Percentiles rank a stretch among this genome's conserved stretches.
These are phyloP conservation scores for Plectosphaerella sp. DNA, from an alignment of 2,329 filamentous ascomycete genomes.

Conservation along the genomic window DNA sequence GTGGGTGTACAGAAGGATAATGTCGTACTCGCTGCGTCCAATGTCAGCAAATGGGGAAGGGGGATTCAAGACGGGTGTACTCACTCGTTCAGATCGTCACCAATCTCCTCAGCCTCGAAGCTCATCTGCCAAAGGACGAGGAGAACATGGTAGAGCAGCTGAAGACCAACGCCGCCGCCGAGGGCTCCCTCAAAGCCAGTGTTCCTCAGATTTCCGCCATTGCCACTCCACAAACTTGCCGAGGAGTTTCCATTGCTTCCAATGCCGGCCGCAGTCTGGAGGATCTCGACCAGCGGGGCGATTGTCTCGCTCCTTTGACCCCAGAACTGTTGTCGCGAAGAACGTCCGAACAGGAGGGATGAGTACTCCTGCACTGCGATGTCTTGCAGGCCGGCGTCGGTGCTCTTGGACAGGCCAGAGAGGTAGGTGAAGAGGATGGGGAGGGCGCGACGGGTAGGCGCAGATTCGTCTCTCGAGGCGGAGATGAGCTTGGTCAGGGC, in stretches of 20 bases:
- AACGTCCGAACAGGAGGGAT: conserved; percentile 69
- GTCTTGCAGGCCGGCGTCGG: conserved; percentile 88
- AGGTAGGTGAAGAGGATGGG: conserved; percentile 83
- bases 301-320: conserved; percentile 82
- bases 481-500: conserved; percentile 78
- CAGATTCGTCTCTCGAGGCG: conserved; percentile 56
- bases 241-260: conserved; percentile 60
- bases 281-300: conserved; percentile 74
- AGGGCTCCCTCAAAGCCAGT: conserved; percentile 58
- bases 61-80: conserved; percentile 21
- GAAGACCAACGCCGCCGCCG: conserved; percentile 82
- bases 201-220: conserved; percentile 42
- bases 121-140: conserved; percentile 95
- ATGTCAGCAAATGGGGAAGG: not conserved
- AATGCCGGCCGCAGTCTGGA: conserved; percentile 72
- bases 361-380: conserved; percentile 94
- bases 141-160: conserved; percentile 90
- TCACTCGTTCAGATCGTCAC: conserved; percentile 79
- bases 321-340: conserved; percentile 83
- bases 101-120: conserved; percentile 76
- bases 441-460: conserved; percentile 69
- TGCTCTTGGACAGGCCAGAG: conserved; percentile 74
- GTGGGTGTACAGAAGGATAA: conserved; percentile 87
- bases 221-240: conserved; percentile 58
- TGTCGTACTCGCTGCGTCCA: conserved; percentile 73